These are phyloP conservation scores for Ogataea polymorpha DNA, from an alignment of 805 yeast species.

Conservation along the genomic window DNA sequence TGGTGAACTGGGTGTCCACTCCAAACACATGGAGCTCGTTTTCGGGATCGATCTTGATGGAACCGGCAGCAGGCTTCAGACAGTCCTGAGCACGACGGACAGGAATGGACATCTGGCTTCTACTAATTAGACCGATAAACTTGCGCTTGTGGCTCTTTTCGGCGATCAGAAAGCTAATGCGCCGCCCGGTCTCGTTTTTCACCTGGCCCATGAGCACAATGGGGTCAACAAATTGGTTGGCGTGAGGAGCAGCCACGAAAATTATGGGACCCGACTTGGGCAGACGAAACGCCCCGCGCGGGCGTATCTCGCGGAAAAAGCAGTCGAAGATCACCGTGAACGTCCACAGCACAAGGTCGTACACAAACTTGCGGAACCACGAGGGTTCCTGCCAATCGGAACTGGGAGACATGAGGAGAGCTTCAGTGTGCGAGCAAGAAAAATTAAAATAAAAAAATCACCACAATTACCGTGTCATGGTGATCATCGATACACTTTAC, in stretches of 20 bases:
- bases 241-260: constrained; percentile 80
- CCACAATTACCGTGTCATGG: not conserved
- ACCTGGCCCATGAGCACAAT: constrained; percentile 81
- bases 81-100: constrained; percentile 92
- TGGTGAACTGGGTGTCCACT: constrained; percentile 58
- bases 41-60: constrained; percentile 51
- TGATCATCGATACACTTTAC: not conserved
- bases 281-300: constrained; percentile 65
- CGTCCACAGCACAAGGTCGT: constrained; percentile 52
- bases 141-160: constrained; percentile 44
- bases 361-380: constrained; percentile 37
- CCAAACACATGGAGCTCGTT: constrained; percentile 52
- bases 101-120: constrained; percentile 79
- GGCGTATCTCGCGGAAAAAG: constrained; percentile 71
- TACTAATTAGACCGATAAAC: constrained; percentile 73
- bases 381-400: constrained; percentile 37
- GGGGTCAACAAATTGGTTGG: constrained; percentile 79
- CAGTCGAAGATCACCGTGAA: constrained; percentile 46
- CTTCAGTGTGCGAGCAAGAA: constrained; percentile 1
- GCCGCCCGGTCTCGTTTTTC: constrained; percentile 42
- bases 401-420: constrained; percentile 1
- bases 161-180: constrained; percentile 54
- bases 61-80: constrained; percentile 64
- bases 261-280: constrained; percentile 67
- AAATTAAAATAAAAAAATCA: not conserved